Base-by-base conservation (phyloP, 345 rosid genomes). In the Populus tremula region DNA sequence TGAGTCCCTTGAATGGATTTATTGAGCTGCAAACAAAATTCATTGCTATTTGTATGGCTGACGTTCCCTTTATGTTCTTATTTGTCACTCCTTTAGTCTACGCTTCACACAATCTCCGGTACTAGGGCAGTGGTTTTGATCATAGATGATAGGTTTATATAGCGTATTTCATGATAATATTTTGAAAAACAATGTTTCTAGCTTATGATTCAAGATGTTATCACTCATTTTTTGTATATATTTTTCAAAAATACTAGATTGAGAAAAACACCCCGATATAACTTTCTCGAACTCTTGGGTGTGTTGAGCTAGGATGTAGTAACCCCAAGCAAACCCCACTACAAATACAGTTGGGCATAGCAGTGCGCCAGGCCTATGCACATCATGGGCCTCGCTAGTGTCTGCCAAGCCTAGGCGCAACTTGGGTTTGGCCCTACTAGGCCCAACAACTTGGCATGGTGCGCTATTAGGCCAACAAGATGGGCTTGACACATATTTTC, bases 151-250 rank as follows among this genome's bases (percentile, higher is more conserved):
- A 7, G 87, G 89, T 49, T 83, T 88, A 36, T 63, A 11, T 1
- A 12, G 71, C 86, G 17, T 85, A 79, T 23, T 65, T 68, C 89
- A 88, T 86, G 43, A 83, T 0, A 20, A 86, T 53, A 75, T 86
- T 77, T 35, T 67, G 76, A 79, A 85, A 88, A 27, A 80, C 11
- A 38, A 87, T 70, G 68, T 82, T 73, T 65, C 67, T 80, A 39
- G 33, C 33, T 31, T 2, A 31, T 31, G 33, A 0, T 31, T 31
- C 33, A 31, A 31, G 91, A 83, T 70, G 86, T 88, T 71, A 88
- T 86, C 27, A 31, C 33, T 31, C 33, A 31, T 2, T 31, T 31
- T 31, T 31, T 31, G 33, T 31, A 31, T 31, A 1, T 31, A 29
- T 31, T 31, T 31, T 31, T 31, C 0, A 31, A 31, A 31, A 31